Conservation (phyloP, 805 yeast species). For the Nakazawaea pomicola region DNA sequence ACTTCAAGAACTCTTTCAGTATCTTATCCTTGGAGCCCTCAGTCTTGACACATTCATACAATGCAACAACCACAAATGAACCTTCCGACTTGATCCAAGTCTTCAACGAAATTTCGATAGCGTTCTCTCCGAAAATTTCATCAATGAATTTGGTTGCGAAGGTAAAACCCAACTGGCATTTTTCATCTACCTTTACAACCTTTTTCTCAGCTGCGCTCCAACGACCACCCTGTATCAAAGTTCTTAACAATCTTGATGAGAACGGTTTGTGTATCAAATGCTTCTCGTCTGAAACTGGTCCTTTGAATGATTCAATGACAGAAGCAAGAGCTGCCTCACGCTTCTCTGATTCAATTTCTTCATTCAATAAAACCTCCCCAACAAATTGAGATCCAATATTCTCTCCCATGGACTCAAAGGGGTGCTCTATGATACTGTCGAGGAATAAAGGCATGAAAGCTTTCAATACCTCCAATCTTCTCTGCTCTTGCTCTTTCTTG, state of each 20-base stretch:
- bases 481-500: conserved; percentile 75
- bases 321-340: conserved; percentile 49
- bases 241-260: conserved; percentile 66
- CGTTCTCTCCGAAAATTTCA: conserved; percentile 41
- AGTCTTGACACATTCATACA: conserved; percentile 60
- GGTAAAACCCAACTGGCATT: conserved; percentile 48
- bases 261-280: conserved; percentile 71
- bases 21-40: conserved; percentile 33
- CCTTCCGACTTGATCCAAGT: conserved; percentile 72
- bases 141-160: conserved; percentile 51
- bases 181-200: conserved; percentile 36
- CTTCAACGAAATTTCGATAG: conserved; percentile 43
- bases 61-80: conserved; percentile 76
- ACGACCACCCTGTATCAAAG: conserved; percentile 80
- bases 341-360: conserved; percentile 30
- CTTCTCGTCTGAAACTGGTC: conserved; percentile 60
- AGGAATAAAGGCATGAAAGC: conserved; percentile 65
- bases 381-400: conserved; percentile 82
- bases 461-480: conserved; percentile 65
- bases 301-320: conserved; percentile 54
- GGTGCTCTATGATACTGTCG: conserved; percentile 43
- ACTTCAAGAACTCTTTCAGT: conserved; percentile 43
- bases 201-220: conserved; percentile 65
- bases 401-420: conserved; percentile 52
- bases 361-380: conserved; percentile 64